phyloP scores from a whole-genome alignment of 2,329 filamentous ascomycete species.

The Nectriaceae sp. region DNA sequence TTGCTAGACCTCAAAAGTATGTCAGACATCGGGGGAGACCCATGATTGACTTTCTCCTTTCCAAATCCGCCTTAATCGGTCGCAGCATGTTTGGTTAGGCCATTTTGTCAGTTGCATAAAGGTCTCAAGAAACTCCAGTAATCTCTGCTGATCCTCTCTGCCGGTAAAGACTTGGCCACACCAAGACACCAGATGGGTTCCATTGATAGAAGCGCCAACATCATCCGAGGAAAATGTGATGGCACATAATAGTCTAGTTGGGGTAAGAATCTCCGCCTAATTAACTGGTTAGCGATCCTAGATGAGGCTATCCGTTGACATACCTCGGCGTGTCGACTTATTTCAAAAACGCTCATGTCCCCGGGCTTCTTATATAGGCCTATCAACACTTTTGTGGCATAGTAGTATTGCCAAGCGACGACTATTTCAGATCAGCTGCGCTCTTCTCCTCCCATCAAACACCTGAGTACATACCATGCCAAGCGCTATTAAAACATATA shows the following conservation, averaged over 20 bases:
- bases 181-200: background rate
- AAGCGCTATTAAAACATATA: background rate
- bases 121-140: background rate
- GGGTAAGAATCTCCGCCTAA: background rate
- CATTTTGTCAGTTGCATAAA: background rate
- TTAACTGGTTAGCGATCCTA: too few species aligned
- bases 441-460: too few species aligned
- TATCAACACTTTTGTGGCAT: background rate
- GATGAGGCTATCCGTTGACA: too few species aligned
- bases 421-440: background rate
- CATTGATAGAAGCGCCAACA: background rate
- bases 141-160: background rate
- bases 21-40: background rate
- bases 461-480: background rate
- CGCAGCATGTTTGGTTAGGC: background rate
- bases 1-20: too few species aligned
- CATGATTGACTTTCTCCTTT: background rate
- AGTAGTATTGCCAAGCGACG: background rate
- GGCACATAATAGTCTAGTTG: background rate
- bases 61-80: background rate
- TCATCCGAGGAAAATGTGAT: background rate
- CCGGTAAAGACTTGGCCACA: background rate
- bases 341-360: background rate
- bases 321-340: background rate
- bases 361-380: background rate